These are phyloP conservation scores for Cutaneotrichosporon curvatum DNA, from an alignment of 1,284 basidiomycete species.

Conservation along the genomic window DNA sequence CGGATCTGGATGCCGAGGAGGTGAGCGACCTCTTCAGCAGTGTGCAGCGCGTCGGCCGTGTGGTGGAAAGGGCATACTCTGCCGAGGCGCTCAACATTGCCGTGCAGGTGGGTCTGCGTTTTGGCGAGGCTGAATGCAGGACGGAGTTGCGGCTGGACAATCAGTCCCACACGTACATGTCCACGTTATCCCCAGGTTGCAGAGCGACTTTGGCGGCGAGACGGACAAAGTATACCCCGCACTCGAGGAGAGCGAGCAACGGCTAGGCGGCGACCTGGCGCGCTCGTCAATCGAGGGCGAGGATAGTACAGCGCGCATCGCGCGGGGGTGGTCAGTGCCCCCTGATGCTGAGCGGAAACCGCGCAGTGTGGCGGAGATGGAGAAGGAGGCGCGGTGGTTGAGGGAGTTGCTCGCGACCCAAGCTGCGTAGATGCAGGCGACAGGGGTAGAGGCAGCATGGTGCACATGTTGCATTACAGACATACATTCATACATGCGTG, in stretches of 20 bases:
- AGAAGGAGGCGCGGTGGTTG: constrained; percentile 64
- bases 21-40: constrained; percentile 68
- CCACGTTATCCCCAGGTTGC: constrained; percentile 72
- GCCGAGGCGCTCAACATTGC: constrained; percentile 64
- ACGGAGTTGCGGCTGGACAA: constrained; percentile 78
- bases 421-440: too few relatives aligned
- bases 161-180: constrained; percentile 85
- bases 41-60: constrained; percentile 53
- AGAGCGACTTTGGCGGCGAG: constrained; percentile 51
- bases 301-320: not conserved
- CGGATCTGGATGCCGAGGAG: constrained; percentile 65
- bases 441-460: too few relatives aligned
- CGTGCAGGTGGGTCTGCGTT: constrained; percentile 61
- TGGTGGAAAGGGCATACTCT: constrained; percentile 45
- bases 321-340: constrained; percentile 49
- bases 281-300: not conserved
- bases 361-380: constrained; percentile 66
- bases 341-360: constrained; percentile 64
- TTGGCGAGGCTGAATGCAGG: constrained; percentile 51
- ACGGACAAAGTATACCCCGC: constrained; percentile 75
- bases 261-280: constrained; percentile 12
- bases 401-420: not conserved
- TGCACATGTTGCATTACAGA: too few relatives aligned
- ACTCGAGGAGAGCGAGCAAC: constrained; percentile 60
- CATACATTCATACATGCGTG: too few relatives aligned